Percentiles rank a stretch among this genome's conserved stretches.
Conservation (phyloP, 345 rosid species). For the Rhodamnia argentea region DNA sequence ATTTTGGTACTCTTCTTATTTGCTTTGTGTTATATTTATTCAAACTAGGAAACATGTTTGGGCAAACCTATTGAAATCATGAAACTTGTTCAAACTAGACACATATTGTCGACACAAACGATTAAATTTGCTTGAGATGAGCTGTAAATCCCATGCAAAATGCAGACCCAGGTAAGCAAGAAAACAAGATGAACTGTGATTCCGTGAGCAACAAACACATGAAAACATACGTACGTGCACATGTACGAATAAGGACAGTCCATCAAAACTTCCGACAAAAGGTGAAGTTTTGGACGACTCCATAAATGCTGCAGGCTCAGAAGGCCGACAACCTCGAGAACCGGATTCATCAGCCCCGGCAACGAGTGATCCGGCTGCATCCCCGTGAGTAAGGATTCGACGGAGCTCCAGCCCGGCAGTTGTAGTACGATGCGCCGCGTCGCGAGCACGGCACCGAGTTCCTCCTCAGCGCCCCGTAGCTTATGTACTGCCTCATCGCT, state of each 20-base stretch:
- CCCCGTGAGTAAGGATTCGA: constrained; percentile 87
- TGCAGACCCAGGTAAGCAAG: not conserved
- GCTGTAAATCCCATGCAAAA: not conserved
- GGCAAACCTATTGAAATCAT: too few species aligned
- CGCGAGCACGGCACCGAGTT: constrained; percentile 87
- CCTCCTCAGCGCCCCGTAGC: constrained; percentile 90
- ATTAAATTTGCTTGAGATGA: not conserved
- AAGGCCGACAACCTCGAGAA: not conserved
- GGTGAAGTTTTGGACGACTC: not conserved
- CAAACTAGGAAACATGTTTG: too few species aligned
- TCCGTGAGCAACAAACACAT: not conserved
- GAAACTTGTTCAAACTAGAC: too few species aligned
- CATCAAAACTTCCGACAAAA: not conserved
- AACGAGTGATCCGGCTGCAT: constrained; percentile 77
- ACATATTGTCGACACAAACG: too few species aligned
- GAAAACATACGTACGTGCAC: not conserved
- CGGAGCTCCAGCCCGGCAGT: constrained; percentile 63
- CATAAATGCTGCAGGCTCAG: not conserved
- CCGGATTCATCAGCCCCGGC: constrained; percentile 40
- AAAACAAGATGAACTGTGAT: not conserved
- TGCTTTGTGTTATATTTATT: too few species aligned
- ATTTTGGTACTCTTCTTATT: too few species aligned
- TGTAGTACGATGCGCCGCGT: constrained; percentile 90
- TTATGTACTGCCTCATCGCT: constrained; percentile 56
- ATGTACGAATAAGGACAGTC: not conserved